Evolutionary conservation across 2,329 filamentous ascomycete genomes (phyloP).

Genomic region (Penicillium paneum): DNA sequence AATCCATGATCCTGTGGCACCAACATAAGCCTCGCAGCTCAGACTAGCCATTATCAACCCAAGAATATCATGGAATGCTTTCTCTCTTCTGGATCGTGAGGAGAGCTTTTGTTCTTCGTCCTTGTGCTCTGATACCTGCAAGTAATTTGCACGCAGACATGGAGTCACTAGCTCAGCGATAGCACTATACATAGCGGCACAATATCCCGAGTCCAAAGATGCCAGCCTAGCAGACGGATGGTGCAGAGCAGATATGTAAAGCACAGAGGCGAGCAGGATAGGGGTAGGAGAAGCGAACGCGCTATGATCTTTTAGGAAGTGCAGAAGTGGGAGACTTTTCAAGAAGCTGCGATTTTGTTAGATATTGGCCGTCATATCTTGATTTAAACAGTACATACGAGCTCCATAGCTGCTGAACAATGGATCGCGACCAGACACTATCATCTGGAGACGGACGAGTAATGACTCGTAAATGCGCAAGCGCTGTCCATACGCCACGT

Average conservation of each 20-base stretch:
- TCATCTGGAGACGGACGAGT: slow-evolving; percentile 21
- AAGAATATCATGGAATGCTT: slow-evolving; percentile 27
- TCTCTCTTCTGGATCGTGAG: slow-evolving; percentile 7
- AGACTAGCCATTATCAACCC: slow-evolving; percentile 32
- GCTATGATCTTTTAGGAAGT: slow-evolving; percentile 28
- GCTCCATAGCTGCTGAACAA: slow-evolving; percentile 26
- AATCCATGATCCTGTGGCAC: slow-evolving; percentile 30
- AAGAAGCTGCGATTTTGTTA: slow-evolving; percentile 22
- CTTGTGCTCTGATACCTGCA: background rate
- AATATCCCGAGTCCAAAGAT: slow-evolving; percentile 22
- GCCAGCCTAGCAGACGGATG: slow-evolving; percentile 17
- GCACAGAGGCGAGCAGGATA: slow-evolving; percentile 26
- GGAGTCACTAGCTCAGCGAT: slow-evolving; percentile 26
- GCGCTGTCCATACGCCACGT: slow-evolving; percentile 22
- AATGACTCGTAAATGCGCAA: slow-evolving; percentile 23
- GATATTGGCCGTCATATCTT: background rate
- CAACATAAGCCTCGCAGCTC: slow-evolving; percentile 30
- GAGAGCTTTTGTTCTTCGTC: background rate
- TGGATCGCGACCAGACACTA: slow-evolving; percentile 23
- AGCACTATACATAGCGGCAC: slow-evolving; percentile 25
- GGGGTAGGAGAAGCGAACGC: slow-evolving; percentile 27
- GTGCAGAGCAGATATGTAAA: slow-evolving; percentile 31
- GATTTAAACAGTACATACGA: slow-evolving; percentile 20
- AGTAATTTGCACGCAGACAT: background rate
- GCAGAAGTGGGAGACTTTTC: slow-evolving; percentile 27